Conservation (phyloP, 768 basidiomycete genomes). For the Hygrocybe punicea region DNA sequence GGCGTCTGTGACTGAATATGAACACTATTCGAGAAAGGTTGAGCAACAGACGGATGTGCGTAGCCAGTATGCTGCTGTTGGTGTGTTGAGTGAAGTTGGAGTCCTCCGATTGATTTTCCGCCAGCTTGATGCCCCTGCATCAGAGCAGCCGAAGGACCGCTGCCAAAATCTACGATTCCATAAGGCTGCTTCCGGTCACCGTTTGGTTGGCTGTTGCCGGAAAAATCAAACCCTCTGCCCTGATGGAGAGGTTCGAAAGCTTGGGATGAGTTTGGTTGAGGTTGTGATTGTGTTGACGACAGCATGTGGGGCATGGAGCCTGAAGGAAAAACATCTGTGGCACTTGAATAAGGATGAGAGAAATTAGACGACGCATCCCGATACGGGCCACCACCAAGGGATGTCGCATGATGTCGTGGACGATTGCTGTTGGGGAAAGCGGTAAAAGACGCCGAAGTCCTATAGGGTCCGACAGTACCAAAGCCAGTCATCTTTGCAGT, state of each 20-base stretch:
- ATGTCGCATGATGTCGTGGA: conserved; percentile 38
- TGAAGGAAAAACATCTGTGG: conserved; percentile 33
- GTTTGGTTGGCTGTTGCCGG: neutral
- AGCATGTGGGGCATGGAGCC: conserved; percentile 25
- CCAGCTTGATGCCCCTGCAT: conserved; percentile 6
- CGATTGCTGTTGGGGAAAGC: conserved; percentile 45
- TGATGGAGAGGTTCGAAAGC: conserved; percentile 1
- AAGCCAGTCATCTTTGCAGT: conserved; percentile 38
- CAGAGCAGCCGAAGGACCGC: conserved; percentile 4
- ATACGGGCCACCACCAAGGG: conserved; percentile 13
- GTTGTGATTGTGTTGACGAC: conserved; percentile 40
- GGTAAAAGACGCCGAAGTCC: conserved; percentile 28
- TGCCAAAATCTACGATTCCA: conserved; percentile 1
- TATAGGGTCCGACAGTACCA: conserved; percentile 26
- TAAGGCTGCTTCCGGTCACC: conserved; percentile 1
- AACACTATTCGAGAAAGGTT: conserved; percentile 27
- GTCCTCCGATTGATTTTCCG: neutral
- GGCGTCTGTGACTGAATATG: conserved; percentile 72
- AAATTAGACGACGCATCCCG: neutral
- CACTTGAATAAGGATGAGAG: conserved; percentile 13
- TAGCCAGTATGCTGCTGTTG: conserved; percentile 31
- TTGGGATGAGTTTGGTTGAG: neutral
- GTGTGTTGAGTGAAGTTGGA: neutral
- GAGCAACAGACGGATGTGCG: conserved; percentile 16
- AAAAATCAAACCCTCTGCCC: conserved; percentile 6